Base-by-base conservation (phyloP, 2,329 filamentous ascomycete genomes). In the Fusarium ambrosium region DNA sequence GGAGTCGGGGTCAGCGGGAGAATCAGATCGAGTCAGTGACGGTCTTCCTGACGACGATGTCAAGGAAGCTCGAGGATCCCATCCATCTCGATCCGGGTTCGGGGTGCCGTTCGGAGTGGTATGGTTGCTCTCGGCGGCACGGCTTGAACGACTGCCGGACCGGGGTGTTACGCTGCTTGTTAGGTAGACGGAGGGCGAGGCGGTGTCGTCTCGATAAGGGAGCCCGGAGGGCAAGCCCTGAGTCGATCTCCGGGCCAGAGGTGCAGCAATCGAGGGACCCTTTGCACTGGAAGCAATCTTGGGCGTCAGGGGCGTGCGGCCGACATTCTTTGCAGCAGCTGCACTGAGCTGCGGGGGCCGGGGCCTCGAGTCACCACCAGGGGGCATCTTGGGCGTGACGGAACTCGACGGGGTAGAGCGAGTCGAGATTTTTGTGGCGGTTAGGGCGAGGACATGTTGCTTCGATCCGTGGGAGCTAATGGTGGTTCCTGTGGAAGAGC, bases 81-180 rank as follows among this genome's bases (percentile, higher is more conserved):
- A 88, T 18, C 73, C 76, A 69, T 89, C 78, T 58, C 82, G 81
- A 14, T 89, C 87, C 1, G 80, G 79, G 59, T 83, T 89, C 6
- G 91, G 90, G 0, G 91, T 93, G 66, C 86, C 88, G 71, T 83
- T 89, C 4, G 94, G 92, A 2, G 94, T 95, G 36, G 89, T 89
- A 68, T 87, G 89, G 29, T 88, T 84, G 81, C 92, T 95, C 80
- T 94, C 91, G 67, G 92, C 89, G 75, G 45, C 45, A 51, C 94
- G 91, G 76, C 87, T 91, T 81, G 91, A 94, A 71, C 95, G 89
- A 59, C 91, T 87, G 10, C 92, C 93, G 10, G 95, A 95, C 74
- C 95, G 91, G 61, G 95, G 94, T 4, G 95, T 97, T 80, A 95
- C 86, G 81, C 94, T 95, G 81, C 85, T 89, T 82, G 83, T 90